phyloP scores from a whole-genome alignment of 352 stramenopile species.

The Phytophthora syringae region DNA sequence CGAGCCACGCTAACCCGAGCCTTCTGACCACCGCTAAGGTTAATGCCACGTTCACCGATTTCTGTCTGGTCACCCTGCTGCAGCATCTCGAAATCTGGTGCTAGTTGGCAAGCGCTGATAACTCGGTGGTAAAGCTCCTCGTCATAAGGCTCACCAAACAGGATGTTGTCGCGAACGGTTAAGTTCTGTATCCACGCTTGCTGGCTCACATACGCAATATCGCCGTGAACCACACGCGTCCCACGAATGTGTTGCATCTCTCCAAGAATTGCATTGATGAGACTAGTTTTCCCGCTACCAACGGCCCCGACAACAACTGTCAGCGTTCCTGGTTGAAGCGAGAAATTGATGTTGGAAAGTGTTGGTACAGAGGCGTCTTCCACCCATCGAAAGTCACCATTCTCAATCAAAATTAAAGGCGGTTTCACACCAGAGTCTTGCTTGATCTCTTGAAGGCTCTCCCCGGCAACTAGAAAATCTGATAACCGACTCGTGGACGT shows the following conservation, averaged over 20 bases:
- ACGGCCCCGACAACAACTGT: constrained; percentile 54
- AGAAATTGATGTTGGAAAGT: constrained; percentile 45
- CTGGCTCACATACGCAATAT: constrained; percentile 48
- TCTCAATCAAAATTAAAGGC: constrained; percentile 10
- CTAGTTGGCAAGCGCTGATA: constrained; percentile 76
- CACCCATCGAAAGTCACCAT: constrained; percentile 21
- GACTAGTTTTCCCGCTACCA: constrained; percentile 55
- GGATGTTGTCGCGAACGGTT: constrained; percentile 55
- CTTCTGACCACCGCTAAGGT: constrained; percentile 85
- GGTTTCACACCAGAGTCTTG: neutral
- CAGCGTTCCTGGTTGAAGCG: constrained; percentile 57
- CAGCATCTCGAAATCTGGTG: constrained; percentile 76
- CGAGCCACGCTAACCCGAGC: constrained; percentile 60
- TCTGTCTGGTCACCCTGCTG: constrained; percentile 91
- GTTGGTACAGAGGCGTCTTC: constrained; percentile 2
- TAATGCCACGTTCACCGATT: constrained; percentile 90
- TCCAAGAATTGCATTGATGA: constrained; percentile 54
- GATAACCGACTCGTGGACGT: constrained; percentile 34
- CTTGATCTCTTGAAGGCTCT: neutral
- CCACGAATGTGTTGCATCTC: constrained; percentile 44
- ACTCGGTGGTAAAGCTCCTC: constrained; percentile 48
- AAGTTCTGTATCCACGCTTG: constrained; percentile 57
- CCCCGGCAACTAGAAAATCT: constrained; percentile 10
- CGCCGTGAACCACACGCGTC: constrained; percentile 24
- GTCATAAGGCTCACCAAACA: constrained; percentile 51